Base-by-base conservation (phyloP, 352 stramenopile species). In the Phytophthora sojae region DNA sequence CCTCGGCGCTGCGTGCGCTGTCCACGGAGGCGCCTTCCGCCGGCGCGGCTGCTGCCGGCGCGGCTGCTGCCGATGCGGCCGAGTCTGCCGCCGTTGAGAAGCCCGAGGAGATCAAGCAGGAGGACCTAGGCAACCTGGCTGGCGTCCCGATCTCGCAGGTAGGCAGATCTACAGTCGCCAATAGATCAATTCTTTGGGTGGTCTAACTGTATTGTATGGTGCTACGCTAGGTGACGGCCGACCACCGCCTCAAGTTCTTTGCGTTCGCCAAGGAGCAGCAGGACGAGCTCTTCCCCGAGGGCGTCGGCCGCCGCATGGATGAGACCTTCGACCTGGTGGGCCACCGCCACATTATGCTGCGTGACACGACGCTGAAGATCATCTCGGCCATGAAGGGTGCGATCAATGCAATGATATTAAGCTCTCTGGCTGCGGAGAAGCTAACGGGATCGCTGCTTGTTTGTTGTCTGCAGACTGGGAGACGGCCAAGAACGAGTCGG, bases 301-400 rank as follows among this genome's bases (percentile, higher is more conserved):
- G 86, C 32, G 79, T 96, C 39, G 78, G 69, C 67, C 85, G 85
- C 47, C 89, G 86, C 75, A 85, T 90, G 69, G 86, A 95, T 55
- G 71, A 84, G 35, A 90, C 83, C 23, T 96, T 96, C 64, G 89
- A 95, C 51, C 85, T 96, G 30, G 71, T 95, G 44, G 88, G 88
- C 55, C 87, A 95, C 67, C 79, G 86, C 61, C 89, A 96, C 75
- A 81, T 95, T 42, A 93, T 96, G 89, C 76, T 96, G 65, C 87
- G 89, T 51, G 85, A 96, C 64, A 85, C 76, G 35, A 91, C 85
- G 57, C 73, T 92, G 57, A 62, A 92, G 69, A 90, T 96, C 57
- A 85, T 96, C 47, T 83, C 75, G 32, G 52, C 67, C 44, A 93
- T 96, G 82, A 81, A 93, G 63, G 67, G 86, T 94, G 44, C 14